Conservation (phyloP, 1,139 yeast genomes). For the Suhomyces terraborum region DNA sequence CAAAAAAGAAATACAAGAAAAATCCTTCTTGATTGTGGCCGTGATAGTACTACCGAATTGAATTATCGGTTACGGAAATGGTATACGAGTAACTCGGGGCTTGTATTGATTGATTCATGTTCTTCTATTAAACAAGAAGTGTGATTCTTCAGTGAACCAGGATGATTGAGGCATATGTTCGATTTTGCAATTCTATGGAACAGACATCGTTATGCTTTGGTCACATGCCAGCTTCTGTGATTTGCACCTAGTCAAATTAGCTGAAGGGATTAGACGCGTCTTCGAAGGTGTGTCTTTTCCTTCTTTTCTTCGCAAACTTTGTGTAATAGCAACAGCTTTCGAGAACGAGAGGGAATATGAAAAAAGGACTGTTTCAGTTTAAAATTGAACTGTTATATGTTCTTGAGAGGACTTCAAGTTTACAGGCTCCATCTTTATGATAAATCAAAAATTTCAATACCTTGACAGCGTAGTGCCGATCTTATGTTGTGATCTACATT, state of each 20-base stretch:
- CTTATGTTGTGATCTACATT: neutral
- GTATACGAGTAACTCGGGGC: neutral
- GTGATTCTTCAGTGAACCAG: too few relatives aligned
- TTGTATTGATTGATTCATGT: too few relatives aligned
- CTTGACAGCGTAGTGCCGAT: neutral
- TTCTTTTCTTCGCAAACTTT: neutral
- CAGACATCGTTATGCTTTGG: neutral
- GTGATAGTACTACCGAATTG: conserved; percentile 1
- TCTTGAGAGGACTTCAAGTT: too few relatives aligned
- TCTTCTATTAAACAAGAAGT: too few relatives aligned
- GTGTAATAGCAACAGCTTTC: neutral
- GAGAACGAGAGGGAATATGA: neutral
- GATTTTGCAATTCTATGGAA: too few relatives aligned
- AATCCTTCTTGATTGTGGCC: conserved; percentile 1
- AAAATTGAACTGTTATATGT: too few relatives aligned
- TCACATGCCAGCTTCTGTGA: neutral
- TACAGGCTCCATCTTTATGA: too few relatives aligned
- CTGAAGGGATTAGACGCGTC: neutral
- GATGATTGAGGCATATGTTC: too few relatives aligned
- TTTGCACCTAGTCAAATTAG: neutral
- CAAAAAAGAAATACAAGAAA: conserved; percentile 4
- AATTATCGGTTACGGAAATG: neutral
- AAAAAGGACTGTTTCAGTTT: too few relatives aligned
- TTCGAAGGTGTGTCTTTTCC: neutral
- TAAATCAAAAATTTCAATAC: neutral